Evolutionary conservation across 2,329 filamentous ascomycete genomes (phyloP).

Genomic region (Calycina herbarum): DNA sequence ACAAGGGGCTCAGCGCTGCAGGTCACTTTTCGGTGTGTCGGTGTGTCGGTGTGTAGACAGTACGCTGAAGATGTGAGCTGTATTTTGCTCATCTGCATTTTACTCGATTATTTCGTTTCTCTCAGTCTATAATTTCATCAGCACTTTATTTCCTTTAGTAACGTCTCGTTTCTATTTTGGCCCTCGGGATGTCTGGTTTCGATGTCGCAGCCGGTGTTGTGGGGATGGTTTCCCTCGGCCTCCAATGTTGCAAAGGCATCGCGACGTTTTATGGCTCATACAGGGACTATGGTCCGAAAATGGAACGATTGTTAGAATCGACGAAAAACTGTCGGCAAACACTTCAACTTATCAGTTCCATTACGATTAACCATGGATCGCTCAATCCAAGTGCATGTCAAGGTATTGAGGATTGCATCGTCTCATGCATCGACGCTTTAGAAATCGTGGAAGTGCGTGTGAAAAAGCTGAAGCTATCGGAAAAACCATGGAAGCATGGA

Average conservation of each 20-base stretch:
- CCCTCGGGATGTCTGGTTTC: neutral
- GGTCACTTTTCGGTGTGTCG: too few species aligned
- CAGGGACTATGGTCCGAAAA: neutral
- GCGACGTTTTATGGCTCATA: neutral
- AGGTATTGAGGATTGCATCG: neutral
- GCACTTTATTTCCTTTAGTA: neutral
- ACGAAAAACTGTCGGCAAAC: neutral
- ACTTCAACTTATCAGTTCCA: neutral
- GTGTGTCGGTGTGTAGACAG: too few species aligned
- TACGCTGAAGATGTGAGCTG: too few species aligned
- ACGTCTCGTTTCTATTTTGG: neutral
- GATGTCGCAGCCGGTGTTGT: neutral
- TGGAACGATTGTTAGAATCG: neutral
- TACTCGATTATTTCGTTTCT: neutral
- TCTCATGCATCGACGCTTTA: neutral
- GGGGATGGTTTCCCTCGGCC: neutral
- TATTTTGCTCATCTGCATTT: too few species aligned
- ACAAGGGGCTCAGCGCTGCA: neutral
- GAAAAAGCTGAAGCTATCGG: neutral
- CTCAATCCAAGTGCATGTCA: neutral
- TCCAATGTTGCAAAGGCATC: neutral
- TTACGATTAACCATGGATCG: neutral
- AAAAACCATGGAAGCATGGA: neutral
- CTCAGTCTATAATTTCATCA: neutral
- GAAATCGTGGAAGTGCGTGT: neutral